Evolutionary conservation across 805 yeast genomes (phyloP), one percentile per base, ranked within the genome.

Genomic region (Myxozyma vanderwaltii): DNA sequence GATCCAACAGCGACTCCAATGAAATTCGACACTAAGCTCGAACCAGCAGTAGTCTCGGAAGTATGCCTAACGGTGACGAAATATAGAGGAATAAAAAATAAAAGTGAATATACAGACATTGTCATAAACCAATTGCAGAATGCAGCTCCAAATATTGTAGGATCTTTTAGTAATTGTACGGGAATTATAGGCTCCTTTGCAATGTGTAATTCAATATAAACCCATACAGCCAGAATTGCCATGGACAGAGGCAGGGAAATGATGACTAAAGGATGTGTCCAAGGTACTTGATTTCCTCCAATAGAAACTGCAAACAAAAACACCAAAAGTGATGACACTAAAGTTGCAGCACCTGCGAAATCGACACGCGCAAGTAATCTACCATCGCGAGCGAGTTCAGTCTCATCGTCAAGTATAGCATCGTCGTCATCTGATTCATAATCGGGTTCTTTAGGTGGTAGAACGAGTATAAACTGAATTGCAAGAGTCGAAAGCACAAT

Each of bases 51-150:
- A 5, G 86, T 80, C 6, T 88, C 81, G 4, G 81, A 68, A 44
- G 81, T 70, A n/a, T 76, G 79, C 63, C 79, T 69, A 1, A 83
- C 88, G 0, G 88, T 72, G 19, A 81, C 75, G 72, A 81, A 85
- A 68, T 78, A 87, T n/a, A 89, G 77, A 1, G 96, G 96, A 2
- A 85, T 76, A 72, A 84, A 89, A 73, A 79, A 89, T 56, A 89
- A 70, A 62, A 79, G 77, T 1, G 90, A 76, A 70, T 81, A 87
- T n/a, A 81, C 80, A 0, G 84, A 79, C 87, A 88, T 88, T 1
- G 89, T 83, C 72, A 80, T 77, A 67, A 88, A 85, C 85, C 89
- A 84, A 71, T 86, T 86, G 51, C 86, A 79, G 58, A 88, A 74
- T 0, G 89, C 82, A 0, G 89, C 83, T 6, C 86, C 79, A 36